Conservation (phyloP, 2,329 filamentous ascomycete genomes). For the Pseudogymnoascus pannorum region DNA sequence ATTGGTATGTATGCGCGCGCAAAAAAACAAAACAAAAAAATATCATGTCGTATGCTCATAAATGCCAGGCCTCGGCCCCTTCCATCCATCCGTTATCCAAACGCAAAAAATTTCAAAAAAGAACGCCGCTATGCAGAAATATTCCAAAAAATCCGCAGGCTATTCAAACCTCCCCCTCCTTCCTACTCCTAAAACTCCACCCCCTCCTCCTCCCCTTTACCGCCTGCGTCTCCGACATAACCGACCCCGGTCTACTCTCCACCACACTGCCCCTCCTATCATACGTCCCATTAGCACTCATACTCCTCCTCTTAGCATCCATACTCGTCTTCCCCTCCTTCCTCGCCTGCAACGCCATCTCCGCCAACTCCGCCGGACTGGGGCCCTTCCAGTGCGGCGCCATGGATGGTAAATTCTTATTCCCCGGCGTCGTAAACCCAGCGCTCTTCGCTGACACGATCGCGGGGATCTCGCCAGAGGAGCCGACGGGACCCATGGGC, state of each 20-base stretch:
- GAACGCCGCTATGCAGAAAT: neutral
- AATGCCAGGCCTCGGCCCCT: neutral
- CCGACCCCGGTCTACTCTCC: neutral
- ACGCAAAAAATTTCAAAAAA: neutral
- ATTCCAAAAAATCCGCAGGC: neutral
- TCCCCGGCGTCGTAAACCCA: neutral
- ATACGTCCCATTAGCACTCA: neutral
- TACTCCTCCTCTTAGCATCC: neutral
- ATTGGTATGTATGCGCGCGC: neutral
- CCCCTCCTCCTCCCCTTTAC: neutral
- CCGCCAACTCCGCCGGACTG: constrained; percentile 19
- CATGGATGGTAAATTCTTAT: neutral
- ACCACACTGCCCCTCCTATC: neutral
- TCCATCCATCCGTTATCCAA: neutral
- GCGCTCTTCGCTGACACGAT: neutral
- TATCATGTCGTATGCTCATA: neutral
- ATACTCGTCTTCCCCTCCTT: neutral
- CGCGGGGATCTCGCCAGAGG: neutral
- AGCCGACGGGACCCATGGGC: neutral
- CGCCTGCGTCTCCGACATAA: neutral
- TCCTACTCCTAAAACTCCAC: neutral
- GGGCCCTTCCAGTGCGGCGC: neutral
- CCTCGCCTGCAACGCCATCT: neutral
- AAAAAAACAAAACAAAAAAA: neutral
- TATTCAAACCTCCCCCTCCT: neutral